Evolutionary conservation across 805 yeast genomes (phyloP).

Genomic region (Wickerhamomyces bovis): DNA sequence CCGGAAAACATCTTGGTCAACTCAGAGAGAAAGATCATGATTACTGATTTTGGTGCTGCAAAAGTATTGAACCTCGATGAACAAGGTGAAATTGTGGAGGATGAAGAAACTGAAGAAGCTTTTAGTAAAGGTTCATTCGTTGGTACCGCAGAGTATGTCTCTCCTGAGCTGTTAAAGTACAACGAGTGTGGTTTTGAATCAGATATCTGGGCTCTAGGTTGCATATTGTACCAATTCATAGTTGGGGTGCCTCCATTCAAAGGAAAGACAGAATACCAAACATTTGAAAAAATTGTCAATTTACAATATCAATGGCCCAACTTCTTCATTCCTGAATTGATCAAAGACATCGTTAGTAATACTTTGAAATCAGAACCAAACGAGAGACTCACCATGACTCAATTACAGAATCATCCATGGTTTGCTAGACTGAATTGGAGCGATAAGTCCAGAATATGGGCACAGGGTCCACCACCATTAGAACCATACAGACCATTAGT

Average conservation of each 20-base stretch:
- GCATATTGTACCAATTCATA: constrained; percentile 89
- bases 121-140: constrained; percentile 62
- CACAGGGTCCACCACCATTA: constrained; percentile 55
- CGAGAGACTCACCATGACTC: constrained; percentile 49
- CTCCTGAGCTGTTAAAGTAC: constrained; percentile 75
- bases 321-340: constrained; percentile 52
- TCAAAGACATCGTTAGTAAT: constrained; percentile 60
- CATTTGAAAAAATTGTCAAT: constrained; percentile 78
- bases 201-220: constrained; percentile 97
- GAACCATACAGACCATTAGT: constrained; percentile 52
- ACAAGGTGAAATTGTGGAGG: constrained; percentile 26
- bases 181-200: constrained; percentile 83
- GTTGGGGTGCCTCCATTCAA: constrained; percentile 88
- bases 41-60: constrained; percentile 99
- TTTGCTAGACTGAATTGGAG: constrained; percentile 63
- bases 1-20: constrained; percentile 90
- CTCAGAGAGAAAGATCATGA: constrained; percentile 79
- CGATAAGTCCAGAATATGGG: constrained; percentile 66
- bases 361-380: constrained; percentile 70
- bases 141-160: constrained; percentile 36
- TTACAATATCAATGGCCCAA: constrained; percentile 68
- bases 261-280: constrained; percentile 73
- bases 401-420: constrained; percentile 66
- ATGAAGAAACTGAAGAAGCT: constrained; percentile 19
- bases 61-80: constrained; percentile 47